These are phyloP conservation scores for Malassezia caprae DNA, from an alignment of 1,284 basidiomycete genomes.

Conservation along the genomic window DNA sequence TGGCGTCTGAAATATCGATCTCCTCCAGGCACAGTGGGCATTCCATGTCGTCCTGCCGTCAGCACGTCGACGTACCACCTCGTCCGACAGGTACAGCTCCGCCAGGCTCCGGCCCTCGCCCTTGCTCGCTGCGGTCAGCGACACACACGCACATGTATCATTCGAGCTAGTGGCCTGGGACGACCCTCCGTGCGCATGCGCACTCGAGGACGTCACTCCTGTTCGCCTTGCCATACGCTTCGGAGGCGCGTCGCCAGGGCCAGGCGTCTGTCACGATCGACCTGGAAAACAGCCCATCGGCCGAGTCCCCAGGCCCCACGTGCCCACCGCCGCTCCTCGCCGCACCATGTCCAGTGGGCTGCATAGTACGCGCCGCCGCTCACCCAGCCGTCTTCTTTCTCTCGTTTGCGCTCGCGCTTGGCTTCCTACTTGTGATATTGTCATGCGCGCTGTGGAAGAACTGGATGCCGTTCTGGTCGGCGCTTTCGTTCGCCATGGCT, in stretches of 20 bases:
- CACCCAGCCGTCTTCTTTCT: slow-evolving; percentile 42
- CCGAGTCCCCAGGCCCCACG: slow-evolving; percentile 8
- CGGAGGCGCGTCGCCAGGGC: not conserved
- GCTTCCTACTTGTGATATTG: slow-evolving; percentile 93
- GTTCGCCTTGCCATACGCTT: slow-evolving; percentile 3
- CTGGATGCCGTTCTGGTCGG: slow-evolving; percentile 93
- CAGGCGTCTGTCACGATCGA: not conserved
- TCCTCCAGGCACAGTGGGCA: slow-evolving; percentile 97
- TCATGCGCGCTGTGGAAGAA: slow-evolving; percentile 92
- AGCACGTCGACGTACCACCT: slow-evolving; percentile 5
- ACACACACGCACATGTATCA: not conserved
- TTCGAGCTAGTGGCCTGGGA: not conserved
- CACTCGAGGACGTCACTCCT: not conserved
- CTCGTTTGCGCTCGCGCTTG: slow-evolving; percentile 89
- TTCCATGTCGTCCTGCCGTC: slow-evolving; percentile 77
- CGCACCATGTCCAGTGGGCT: slow-evolving; percentile 7
- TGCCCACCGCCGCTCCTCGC: not conserved
- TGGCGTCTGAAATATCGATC: slow-evolving; percentile 96
- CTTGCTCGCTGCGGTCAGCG: not conserved
- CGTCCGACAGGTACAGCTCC: slow-evolving; percentile 12
- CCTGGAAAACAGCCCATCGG: slow-evolving; percentile 3
- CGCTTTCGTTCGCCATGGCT: slow-evolving; percentile 85
- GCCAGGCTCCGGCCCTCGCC: not conserved
- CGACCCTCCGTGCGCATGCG: not conserved
- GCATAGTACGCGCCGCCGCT: slow-evolving; percentile 5